Conservation (phyloP, 495 filamentous ascomycete genomes). For the Talaromyces stipitatus region DNA sequence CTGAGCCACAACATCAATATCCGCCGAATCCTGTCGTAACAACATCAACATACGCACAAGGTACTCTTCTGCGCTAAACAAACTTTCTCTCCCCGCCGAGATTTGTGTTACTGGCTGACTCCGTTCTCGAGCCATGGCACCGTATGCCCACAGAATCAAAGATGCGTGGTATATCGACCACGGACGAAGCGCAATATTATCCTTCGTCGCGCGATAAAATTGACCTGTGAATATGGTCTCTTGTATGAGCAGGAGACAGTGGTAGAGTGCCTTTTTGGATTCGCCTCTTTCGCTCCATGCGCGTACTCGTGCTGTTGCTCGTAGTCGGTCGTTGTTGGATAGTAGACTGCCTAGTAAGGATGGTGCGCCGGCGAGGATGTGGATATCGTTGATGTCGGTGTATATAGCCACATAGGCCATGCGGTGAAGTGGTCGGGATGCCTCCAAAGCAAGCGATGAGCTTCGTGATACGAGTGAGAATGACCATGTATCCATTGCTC, state of each 20-base stretch:
- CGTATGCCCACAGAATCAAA: constrained; percentile 12
- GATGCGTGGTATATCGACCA: constrained; percentile 13
- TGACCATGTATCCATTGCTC: constrained; percentile 3
- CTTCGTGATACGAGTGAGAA: constrained; percentile 3
- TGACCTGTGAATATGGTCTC: constrained; percentile 7
- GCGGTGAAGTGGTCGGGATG: constrained; percentile 5
- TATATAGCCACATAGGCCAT: constrained; percentile 13
- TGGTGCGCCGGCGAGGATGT: constrained; percentile 6
- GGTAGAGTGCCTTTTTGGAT: constrained; percentile 7
- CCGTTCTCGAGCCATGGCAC: background rate
- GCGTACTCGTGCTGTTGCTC: constrained; percentile 6
- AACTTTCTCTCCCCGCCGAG: background rate
- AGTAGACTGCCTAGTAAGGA: constrained; percentile 5
- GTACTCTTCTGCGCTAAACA: constrained; percentile 6
- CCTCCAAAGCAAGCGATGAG: constrained; percentile 1
- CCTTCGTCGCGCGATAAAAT: constrained; percentile 7
- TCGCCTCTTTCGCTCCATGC: constrained; percentile 4
- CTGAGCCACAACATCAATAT: constrained; percentile 2
- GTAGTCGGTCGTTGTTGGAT: background rate
- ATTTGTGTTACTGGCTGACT: background rate
- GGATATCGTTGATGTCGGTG: constrained; percentile 8
- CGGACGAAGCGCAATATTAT: constrained; percentile 12
- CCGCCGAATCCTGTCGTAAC: background rate
- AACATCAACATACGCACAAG: constrained; percentile 8
- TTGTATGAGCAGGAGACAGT: constrained; percentile 3